Evolutionary conservation across 2,329 filamentous ascomycete species (phyloP).

Genomic region (Colletotrichum melonis): DNA sequence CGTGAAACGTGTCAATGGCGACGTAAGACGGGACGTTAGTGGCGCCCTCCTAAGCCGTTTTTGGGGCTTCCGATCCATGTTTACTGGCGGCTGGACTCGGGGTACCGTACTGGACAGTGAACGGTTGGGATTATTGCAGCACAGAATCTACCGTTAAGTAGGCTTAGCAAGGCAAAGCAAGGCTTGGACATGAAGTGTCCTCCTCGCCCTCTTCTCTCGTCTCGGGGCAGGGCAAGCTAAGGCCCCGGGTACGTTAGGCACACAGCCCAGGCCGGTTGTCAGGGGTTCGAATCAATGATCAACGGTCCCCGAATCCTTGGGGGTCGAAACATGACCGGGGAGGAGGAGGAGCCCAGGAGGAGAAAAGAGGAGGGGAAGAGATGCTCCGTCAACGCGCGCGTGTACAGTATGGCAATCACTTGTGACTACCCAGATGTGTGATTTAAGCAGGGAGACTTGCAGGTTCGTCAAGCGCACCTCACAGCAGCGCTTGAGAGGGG

Average conservation of each 20-base stretch:
- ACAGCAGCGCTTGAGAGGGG: neutral
- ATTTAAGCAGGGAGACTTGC: neutral
- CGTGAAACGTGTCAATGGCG: neutral
- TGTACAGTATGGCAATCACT: neutral
- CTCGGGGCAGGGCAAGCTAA: neutral
- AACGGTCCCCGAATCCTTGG: constrained; percentile 12
- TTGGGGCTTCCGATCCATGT: neutral
- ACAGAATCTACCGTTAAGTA: neutral
- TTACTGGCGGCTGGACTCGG: neutral
- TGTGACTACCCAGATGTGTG: neutral
- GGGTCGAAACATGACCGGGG: neutral
- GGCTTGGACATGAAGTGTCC: neutral
- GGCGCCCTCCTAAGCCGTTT: neutral
- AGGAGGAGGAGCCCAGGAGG: neutral
- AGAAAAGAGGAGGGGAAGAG: neutral
- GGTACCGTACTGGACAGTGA: neutral
- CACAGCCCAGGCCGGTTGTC: neutral
- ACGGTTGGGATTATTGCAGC: neutral
- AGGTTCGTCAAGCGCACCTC: neutral
- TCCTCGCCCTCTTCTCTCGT: neutral
- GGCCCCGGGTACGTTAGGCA: neutral
- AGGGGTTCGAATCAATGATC: constrained; percentile 26
- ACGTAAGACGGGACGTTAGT: constrained; percentile 16
- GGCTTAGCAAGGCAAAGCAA: neutral
- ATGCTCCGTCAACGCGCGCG: neutral